Evolutionary conservation across 139 green algal species (phyloP), one percentile per base, ranked within the genome.

Genomic region (Microglena sp.): DNA sequence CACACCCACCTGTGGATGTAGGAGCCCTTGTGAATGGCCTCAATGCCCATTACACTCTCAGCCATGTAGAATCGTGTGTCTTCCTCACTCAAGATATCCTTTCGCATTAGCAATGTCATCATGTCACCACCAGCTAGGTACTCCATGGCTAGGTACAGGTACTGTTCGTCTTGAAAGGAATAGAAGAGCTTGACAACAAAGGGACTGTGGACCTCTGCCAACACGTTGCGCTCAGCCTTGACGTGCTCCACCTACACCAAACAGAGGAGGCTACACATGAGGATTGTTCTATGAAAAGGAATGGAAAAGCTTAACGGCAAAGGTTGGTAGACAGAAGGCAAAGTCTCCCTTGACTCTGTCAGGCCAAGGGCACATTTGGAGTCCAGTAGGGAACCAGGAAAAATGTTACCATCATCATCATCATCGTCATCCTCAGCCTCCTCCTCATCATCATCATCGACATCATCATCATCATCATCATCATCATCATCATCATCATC

Each of bases 31-130:
- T 98, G 92, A 57, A 98, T 92, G 46, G 74, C 77, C 66, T 95
- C 86, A 15, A 98, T 79, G 3, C 89, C 90, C 24, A 96, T 67
- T 59, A 97, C 86, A 0, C 86, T 91, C 76, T 95, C 77, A 8
- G 87, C 89, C 4, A 89, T 82, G 74, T 97, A 97, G 73, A 95
- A 96, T 22, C 81, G 80, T 6, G 88, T 88, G 75, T 94, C 90
- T 33, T 87, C 71, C 70, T 96, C 86, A 2, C 69, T 83, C 32
- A 98, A 73, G 22, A 93, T 96, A 74, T 98, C 93, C 70, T 93
- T 89, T n/a, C 90, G 82, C 84, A 98, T 98, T 62, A 98, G 78
- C 73, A 98, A 77, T 55, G 93, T 98, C 93, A 98, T 98, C 61
- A 97, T 83, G 76, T 98, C 93, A 4, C 93, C 93, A 1, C 88